These are phyloP conservation scores for Pascua guehoae DNA, from an alignment of 1,284 basidiomycete species.

Conservation along the genomic window DNA sequence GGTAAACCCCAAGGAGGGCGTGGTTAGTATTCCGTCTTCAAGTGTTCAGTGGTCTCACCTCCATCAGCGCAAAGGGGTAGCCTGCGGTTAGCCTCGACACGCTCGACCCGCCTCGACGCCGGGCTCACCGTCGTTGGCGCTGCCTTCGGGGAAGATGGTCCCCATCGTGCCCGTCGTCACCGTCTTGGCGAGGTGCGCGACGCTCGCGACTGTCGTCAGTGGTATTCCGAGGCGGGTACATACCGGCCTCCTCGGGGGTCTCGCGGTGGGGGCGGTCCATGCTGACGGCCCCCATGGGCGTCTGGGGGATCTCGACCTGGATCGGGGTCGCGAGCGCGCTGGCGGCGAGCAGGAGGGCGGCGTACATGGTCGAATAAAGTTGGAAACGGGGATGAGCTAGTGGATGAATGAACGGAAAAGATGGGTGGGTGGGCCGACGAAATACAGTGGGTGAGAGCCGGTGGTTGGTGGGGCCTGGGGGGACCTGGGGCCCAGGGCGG, in stretches of 20 bases:
- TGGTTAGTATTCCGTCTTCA: background rate
- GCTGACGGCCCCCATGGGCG: background rate
- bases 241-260: slow-evolving; percentile 30
- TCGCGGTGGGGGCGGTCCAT: slow-evolving; percentile 18
- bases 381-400: background rate
- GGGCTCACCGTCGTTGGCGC: slow-evolving; percentile 31
- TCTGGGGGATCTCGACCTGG: background rate
- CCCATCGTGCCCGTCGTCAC: slow-evolving; percentile 41
- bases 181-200: slow-evolving; percentile 8
- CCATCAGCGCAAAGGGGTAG: slow-evolving; percentile 60
- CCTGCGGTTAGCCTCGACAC: slow-evolving; percentile 39
- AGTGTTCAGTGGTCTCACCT: slow-evolving; percentile 55
- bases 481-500: background rate
- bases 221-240: background rate
- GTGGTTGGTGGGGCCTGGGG: background rate
- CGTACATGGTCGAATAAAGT: slow-evolving; percentile 4
- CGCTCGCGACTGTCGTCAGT: slow-evolving; percentile 9
- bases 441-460: background rate
- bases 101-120: too few relatives aligned
- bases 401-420: background rate
- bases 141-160: slow-evolving; percentile 34
- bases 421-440: background rate
- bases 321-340: slow-evolving; percentile 2
- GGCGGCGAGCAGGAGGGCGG: slow-evolving; percentile 2
- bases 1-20: background rate